These are phyloP conservation scores for Entomortierella lignicola DNA, from an alignment of 192 early-diverging fungal genomes.

Conservation along the genomic window DNA sequence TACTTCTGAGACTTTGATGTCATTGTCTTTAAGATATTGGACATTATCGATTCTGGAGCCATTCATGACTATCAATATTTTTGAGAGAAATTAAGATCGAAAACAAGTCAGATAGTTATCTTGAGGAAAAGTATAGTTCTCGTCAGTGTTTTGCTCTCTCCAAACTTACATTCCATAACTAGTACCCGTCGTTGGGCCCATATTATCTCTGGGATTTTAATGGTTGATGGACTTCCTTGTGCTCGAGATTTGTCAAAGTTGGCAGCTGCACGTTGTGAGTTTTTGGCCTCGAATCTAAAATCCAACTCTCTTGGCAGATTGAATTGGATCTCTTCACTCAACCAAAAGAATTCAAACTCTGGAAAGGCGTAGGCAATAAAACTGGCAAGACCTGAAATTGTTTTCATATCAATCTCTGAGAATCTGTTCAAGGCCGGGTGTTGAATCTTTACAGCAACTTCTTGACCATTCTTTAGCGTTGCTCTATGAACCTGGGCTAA, in stretches of 20 bases:
- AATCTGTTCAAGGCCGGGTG: conserved; percentile 84
- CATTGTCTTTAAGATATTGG: conserved; percentile 70
- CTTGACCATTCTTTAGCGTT: conserved; percentile 67
- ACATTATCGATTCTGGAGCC: conserved; percentile 79
- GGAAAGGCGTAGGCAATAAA: conserved; percentile 79
- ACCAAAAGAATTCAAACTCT: conserved; percentile 91
- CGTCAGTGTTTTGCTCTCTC: no score
- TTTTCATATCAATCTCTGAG: conserved; percentile 82
- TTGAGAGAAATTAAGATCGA: background rate
- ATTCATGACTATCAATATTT: conserved; percentile 27
- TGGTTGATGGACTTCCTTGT: conserved; percentile 11
- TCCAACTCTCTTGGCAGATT: conserved; percentile 89
- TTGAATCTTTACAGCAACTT: conserved; percentile 94
- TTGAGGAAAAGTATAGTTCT: no score
- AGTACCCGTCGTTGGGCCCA: conserved; percentile 82
- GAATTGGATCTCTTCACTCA: conserved; percentile 85
- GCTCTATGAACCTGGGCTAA: conserved; percentile 94
- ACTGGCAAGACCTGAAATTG: conserved; percentile 68
- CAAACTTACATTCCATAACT: conserved; percentile 84
- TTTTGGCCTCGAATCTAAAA: conserved; percentile 84
- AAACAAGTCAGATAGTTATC: conserved; percentile 8
- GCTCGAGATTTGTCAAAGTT: conserved; percentile 68
- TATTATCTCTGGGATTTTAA: conserved; percentile 80
- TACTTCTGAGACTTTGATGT: conserved; percentile 78
- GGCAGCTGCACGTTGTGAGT: conserved; percentile 71